Evolutionary conservation across 176 grass and related monocot genomes (phyloP).

Genomic region (Triticum monococcum): DNA sequence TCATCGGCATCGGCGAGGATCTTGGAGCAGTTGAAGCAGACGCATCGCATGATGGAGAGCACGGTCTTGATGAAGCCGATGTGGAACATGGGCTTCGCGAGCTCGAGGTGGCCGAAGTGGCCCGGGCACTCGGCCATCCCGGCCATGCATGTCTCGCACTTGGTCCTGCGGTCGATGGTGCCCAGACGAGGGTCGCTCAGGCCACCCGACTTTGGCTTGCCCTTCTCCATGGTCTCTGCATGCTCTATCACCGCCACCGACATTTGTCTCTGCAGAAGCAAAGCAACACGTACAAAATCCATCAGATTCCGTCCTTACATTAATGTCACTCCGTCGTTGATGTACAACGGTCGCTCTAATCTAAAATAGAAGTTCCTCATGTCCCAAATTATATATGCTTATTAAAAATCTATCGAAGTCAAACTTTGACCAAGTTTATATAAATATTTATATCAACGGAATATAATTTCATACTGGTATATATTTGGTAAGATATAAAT

Average conservation of each 20-base stretch:
- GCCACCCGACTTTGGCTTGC: conserved; percentile 78
- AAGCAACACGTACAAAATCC: not conserved
- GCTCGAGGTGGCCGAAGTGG: conserved; percentile 97
- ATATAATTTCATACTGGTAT: no score
- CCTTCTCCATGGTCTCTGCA: conserved; percentile 92
- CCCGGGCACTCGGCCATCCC: conserved; percentile 96
- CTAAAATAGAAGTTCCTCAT: no score
- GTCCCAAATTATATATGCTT: no score
- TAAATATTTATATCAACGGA: no score
- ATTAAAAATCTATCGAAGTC: no score
- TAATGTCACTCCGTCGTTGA: not conserved
- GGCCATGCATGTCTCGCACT: conserved; percentile 97
- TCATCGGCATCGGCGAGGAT: conserved; percentile 86
- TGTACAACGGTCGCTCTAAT: not conserved
- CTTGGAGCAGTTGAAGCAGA: conserved; percentile 99
- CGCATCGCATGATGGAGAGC: conserved; percentile 93
- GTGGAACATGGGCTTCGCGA: conserved; percentile 98
- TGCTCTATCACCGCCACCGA: conserved; percentile 85
- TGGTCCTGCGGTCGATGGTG: conserved; percentile 90
- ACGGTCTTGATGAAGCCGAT: conserved; percentile 94
- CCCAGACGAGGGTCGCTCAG: conserved; percentile 86
- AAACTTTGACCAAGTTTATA: no score
- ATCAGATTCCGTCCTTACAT: not conserved
- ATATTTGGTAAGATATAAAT: no score
- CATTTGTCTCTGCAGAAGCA: conserved; percentile 85